Evolutionary conservation across 78 protist species (phyloP).

Genomic region (Dictyostelium brefeldianum): DNA sequence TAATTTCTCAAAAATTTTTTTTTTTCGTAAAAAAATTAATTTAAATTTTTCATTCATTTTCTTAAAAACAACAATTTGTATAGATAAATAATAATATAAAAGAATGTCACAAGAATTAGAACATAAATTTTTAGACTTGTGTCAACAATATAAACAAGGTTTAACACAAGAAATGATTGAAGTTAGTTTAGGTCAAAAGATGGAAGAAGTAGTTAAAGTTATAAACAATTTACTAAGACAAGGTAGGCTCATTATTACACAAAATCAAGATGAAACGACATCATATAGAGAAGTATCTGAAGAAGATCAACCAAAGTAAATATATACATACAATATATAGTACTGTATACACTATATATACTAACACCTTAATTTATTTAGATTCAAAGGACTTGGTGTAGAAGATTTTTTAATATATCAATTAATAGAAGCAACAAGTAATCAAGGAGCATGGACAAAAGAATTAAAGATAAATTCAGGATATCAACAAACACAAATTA

Average conservation of each 20-base stretch:
- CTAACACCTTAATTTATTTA: background rate
- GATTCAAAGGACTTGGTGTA: slow-evolving; percentile 46
- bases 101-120: slow-evolving; percentile 67
- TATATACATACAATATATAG: background rate
- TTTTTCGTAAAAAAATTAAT: no score
- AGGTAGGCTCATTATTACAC: slow-evolving; percentile 46
- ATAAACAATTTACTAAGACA: slow-evolving; percentile 41
- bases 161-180: slow-evolving; percentile 22
- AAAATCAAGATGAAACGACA: slow-evolving; percentile 44
- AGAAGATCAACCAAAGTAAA: slow-evolving; percentile 47
- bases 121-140: slow-evolving; percentile 43
- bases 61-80: no score
- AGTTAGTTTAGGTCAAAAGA: slow-evolving; percentile 3
- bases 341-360: no score
- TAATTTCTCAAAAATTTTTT: no score
- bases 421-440: slow-evolving; percentile 44
- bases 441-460: slow-evolving; percentile 81
- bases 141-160: slow-evolving; percentile 31
- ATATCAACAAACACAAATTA: slow-evolving; percentile 79
- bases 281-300: slow-evolving; percentile 30
- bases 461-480: slow-evolving; percentile 58
- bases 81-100: background rate
- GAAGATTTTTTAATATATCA: slow-evolving; percentile 85
- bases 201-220: slow-evolving; percentile 4
- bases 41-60: no score